phyloP scores from a whole-genome alignment of 257 asterid genomes.

The Euphrasia confusa region DNA sequence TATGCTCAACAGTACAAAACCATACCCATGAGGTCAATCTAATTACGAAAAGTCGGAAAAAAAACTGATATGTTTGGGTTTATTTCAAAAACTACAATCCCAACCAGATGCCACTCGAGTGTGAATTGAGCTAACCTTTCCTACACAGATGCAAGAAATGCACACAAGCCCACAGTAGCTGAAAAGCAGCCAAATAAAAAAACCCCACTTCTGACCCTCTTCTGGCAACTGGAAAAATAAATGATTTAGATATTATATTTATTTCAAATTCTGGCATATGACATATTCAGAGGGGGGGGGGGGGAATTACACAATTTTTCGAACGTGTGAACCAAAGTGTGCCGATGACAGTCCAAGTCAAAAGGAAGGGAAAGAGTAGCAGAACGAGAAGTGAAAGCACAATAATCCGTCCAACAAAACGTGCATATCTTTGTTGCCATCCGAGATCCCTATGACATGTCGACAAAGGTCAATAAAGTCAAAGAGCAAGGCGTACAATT shows the following conservation, averaged over 20 bases:
- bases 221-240: conserved; percentile 65
- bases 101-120: too few species aligned
- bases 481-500: conserved; percentile 13
- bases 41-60: too few species aligned
- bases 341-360: conserved; percentile 80
- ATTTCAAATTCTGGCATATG: conserved; percentile 22
- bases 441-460: conserved; percentile 73
- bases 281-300: not conserved
- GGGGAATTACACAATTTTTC: conserved; percentile 59
- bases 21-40: too few species aligned
- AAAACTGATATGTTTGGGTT: too few species aligned
- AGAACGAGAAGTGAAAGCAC: conserved; percentile 72
- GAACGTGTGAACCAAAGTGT: conserved; percentile 88
- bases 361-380: conserved; percentile 83
- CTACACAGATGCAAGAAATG: conserved; percentile 67
- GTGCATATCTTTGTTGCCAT: conserved; percentile 80
- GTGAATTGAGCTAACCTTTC: conserved; percentile 53
- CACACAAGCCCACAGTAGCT: conserved; percentile 94
- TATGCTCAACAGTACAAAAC: not conserved
- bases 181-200: conserved; percentile 92
- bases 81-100: too few species aligned
- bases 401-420: conserved; percentile 77
- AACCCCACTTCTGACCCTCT: conserved; percentile 99
- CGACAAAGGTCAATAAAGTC: not conserved
- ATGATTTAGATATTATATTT: conserved; percentile 11